These are phyloP conservation scores for Anthostomella pinea DNA, from an alignment of 2,329 filamentous ascomycete genomes.

Conservation along the genomic window DNA sequence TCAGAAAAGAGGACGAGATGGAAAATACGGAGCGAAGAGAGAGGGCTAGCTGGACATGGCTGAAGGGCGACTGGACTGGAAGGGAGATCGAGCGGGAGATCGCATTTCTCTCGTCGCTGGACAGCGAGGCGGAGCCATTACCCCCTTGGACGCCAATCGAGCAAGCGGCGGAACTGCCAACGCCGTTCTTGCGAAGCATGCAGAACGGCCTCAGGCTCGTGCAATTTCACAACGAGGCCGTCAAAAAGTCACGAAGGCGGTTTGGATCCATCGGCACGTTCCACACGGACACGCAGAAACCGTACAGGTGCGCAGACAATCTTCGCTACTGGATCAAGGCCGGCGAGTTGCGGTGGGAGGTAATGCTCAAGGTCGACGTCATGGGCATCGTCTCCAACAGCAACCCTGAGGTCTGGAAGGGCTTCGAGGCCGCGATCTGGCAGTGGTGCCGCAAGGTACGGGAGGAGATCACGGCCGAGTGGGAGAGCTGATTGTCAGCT, in stretches of 20 bases:
- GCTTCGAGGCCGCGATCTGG: conserved; percentile 79
- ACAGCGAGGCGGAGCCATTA: conserved; percentile 55
- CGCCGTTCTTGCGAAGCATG: conserved; percentile 70
- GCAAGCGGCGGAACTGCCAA: conserved; percentile 52
- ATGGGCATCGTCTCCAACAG: conserved; percentile 80
- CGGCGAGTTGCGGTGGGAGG: conserved; percentile 89
- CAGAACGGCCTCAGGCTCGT: conserved; percentile 80
- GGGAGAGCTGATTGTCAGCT: conserved; percentile 28
- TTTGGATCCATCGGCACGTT: conserved; percentile 88
- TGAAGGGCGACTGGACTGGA: conserved; percentile 71
- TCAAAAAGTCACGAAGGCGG: conserved; percentile 77
- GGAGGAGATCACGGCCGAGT: conserved; percentile 75
- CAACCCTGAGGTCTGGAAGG: conserved; percentile 66
- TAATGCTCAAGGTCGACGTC: conserved; percentile 77
- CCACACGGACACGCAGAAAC: conserved; percentile 91
- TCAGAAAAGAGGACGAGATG: conserved; percentile 72
- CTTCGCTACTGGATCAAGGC: conserved; percentile 95
- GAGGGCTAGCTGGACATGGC: conserved; percentile 76
- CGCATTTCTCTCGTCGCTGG: conserved; percentile 77
- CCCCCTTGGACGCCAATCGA: conserved; percentile 66
- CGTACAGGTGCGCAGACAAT: conserved; percentile 91
- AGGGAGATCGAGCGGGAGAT: conserved; percentile 75
- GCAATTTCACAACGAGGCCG: conserved; percentile 83
- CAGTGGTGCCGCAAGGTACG: conserved; percentile 81
- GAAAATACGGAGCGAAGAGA: conserved; percentile 71